phyloP scores from a whole-genome alignment of 345 rosid genomes.

The Stellera chamaejasme region DNA sequence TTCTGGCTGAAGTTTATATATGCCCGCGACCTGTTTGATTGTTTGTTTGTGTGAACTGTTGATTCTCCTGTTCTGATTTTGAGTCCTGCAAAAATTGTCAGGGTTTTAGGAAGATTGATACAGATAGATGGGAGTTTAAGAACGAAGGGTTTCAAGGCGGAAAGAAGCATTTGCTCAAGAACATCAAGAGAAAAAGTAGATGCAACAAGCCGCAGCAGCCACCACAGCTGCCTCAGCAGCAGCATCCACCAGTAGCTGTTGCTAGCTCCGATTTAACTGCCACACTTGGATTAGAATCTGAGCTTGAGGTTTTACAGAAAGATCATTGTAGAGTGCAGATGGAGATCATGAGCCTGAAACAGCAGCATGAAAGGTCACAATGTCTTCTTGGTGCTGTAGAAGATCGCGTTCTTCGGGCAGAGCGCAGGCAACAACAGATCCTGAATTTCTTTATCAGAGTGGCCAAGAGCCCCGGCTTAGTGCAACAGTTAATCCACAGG shows the following conservation, averaged over 20 bases:
- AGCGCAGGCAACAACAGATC: constrained; percentile 43
- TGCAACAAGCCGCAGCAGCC: constrained; percentile 6
- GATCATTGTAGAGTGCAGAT: constrained; percentile 29
- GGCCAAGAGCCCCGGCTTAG: constrained; percentile 26
- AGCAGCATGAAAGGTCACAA: constrained; percentile 33
- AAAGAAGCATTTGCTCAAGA: constrained; percentile 51
- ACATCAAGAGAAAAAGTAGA: constrained; percentile 46
- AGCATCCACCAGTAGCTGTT: constrained; percentile 13
- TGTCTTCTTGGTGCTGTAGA: constrained; percentile 24
- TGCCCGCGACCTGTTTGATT: neutral
- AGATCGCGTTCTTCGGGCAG: constrained; percentile 29
- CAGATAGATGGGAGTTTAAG: constrained; percentile 64
- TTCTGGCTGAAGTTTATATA: neutral
- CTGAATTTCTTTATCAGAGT: constrained; percentile 41
- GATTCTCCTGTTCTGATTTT: neutral
- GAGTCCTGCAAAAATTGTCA: constrained; percentile 16
- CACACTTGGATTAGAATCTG: constrained; percentile 15
- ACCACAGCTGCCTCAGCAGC: neutral
- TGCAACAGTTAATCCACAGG: constrained; percentile 33
- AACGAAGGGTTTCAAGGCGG: constrained; percentile 51
- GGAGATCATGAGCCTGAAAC: constrained; percentile 37
- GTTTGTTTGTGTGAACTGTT: neutral
- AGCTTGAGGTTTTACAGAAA: constrained; percentile 31
- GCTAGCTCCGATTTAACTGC: constrained; percentile 4
- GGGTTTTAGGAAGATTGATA: constrained; percentile 63